phyloP scores from a whole-genome alignment of 495 filamentous ascomycete genomes.

The Parachaetomium inaequale region DNA sequence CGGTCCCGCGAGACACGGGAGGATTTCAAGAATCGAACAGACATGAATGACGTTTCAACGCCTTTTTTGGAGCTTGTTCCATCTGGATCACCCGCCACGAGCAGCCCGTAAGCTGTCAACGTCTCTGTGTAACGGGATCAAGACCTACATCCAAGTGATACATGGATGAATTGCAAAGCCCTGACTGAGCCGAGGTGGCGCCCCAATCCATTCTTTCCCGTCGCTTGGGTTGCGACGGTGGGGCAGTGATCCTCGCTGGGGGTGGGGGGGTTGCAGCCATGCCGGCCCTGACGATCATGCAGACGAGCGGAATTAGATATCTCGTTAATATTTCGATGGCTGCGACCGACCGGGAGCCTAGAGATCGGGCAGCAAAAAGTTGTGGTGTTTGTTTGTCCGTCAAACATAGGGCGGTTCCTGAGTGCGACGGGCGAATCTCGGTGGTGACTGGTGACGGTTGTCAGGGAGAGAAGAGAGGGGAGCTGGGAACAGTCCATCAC shows the following conservation, averaged over 20 bases:
- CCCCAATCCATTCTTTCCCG: neutral
- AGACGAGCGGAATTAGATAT: slow-evolving; percentile 4
- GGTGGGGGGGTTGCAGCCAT: slow-evolving; percentile 10
- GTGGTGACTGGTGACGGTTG: too few relatives aligned
- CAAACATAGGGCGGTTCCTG: neutral
- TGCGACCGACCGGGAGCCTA: neutral
- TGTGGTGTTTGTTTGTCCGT: neutral
- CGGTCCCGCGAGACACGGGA: neutral
- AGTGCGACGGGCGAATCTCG: neutral
- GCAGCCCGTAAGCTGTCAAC: neutral
- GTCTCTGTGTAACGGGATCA: neutral
- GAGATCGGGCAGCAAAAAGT: slow-evolving; percentile 1
- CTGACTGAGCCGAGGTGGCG: neutral
- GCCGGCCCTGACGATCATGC: slow-evolving; percentile 20
- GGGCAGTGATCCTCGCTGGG: slow-evolving; percentile 10
- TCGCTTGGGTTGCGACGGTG: neutral
- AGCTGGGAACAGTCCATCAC: too few relatives aligned
- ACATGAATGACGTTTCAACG: neutral
- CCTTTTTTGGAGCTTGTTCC: neutral
- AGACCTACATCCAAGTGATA: neutral
- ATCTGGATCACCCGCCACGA: neutral
- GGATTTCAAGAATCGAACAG: neutral
- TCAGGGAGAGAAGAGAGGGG: too few relatives aligned
- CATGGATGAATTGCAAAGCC: neutral
- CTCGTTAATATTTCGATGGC: slow-evolving; percentile 17